A percentile compares a stretch with the other conserved stretches of the same genome.
Evolutionary conservation across 78 protist species (phyloP).

Genomic region (Goniomonas avonlea): DNA sequence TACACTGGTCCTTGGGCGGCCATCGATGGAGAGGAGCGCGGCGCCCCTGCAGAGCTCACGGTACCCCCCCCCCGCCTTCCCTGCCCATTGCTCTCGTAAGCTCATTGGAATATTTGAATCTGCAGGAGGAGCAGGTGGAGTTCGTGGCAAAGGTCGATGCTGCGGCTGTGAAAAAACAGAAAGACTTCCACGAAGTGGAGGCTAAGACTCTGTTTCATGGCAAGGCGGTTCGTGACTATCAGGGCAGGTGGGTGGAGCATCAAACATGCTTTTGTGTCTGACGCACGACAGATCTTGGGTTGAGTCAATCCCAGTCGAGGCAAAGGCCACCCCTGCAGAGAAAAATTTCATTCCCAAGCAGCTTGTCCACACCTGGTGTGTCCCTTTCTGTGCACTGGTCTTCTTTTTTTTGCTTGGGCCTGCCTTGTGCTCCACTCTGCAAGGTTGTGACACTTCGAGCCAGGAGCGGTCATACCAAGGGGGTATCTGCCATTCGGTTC

Average conservation of each 20-base stretch:
- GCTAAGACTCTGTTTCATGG: conserved; percentile 1
- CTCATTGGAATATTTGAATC: background rate
- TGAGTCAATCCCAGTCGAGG: background rate
- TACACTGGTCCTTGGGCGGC: conserved; percentile 14
- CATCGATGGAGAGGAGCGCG: background rate
- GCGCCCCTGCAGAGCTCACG: too few relatives aligned
- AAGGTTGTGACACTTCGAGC: background rate
- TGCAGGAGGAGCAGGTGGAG: background rate
- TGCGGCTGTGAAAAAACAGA: too few relatives aligned
- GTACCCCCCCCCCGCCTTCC: too few relatives aligned
- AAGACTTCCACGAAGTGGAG: too few relatives aligned
- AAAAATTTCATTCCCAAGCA: conserved; percentile 18
- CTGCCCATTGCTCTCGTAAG: background rate
- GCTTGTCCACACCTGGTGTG: background rate
- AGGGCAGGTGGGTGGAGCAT: too few relatives aligned
- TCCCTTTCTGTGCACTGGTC: background rate
- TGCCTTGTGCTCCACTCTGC: background rate
- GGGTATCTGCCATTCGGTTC: conserved; percentile 61
- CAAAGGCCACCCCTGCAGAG: background rate
- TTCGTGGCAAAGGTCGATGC: too few relatives aligned
- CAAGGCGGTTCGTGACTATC: background rate
- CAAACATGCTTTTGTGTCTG: too few relatives aligned
- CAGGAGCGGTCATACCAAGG: conserved; percentile 49
- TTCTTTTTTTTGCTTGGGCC: background rate
- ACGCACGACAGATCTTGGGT: too few relatives aligned